Base-by-base conservation (phyloP, 768 basidiomycete species). In the Pleurotus ostreatus region DNA sequence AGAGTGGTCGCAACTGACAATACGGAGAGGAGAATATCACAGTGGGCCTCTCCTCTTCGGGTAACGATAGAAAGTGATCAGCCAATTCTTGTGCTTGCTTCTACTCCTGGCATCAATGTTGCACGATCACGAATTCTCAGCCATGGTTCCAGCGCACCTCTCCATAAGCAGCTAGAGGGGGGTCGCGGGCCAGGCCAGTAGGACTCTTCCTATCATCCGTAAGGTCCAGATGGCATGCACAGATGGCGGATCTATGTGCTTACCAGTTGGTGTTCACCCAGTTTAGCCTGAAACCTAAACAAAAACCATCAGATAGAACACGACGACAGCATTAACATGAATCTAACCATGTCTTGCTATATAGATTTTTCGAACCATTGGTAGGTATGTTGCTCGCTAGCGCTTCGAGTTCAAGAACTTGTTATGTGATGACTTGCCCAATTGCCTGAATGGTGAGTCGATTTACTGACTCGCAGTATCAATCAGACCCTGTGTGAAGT, bases 21-120 rank as follows among this genome's bases (percentile, higher is more conserved):
- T 88, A 92, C 6, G 91, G 91, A 8, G 91, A 93, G 9, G 89
- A 91, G 68, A 91, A 87, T 56, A 93, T 88, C 4, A 81, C 85
- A 1, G 86, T 92, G 1, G 92, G 92, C 11, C 80, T 77, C 44
- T 86, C 78, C 5, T 84, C 76, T 54, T 80, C 76, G 13, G 89
- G 87, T 13, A 92, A 72, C 6, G 81, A 79, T 18, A 74, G 59
- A 61, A 92, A 83, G 66, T 88, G 81, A 13, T 74, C 71, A 1
- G 83, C 86, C 18, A 92, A 71, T 65, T 93, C 89, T 55, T 80
- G 68, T 1, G 92, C 90, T 72, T 94, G 92, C 13, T 74, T 71
- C 83, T 89, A 61, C 9, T 38, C 30, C 30, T 34, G 30, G 30
- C 7, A 34, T 34, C 30, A 34, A 34, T 11, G 30, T 34, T 34